phyloP scores from a whole-genome alignment of 805 yeast species.

The Yarrowia keelungensis region DNA sequence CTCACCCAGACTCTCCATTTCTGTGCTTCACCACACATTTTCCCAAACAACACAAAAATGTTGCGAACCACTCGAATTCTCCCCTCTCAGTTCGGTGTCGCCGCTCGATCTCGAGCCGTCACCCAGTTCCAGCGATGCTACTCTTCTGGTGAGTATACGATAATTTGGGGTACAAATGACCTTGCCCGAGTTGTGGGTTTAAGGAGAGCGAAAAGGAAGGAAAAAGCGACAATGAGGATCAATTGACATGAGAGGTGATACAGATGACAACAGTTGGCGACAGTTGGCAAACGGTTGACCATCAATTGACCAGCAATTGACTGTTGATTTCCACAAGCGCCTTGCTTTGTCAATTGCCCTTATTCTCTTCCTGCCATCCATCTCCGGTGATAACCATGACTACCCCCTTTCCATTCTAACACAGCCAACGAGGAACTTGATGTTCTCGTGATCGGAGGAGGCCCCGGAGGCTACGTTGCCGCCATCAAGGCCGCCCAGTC shows the following conservation, averaged over 20 bases:
- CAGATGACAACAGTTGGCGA: too few relatives aligned
- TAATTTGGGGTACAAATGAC: too few relatives aligned
- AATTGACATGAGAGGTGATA: too few relatives aligned
- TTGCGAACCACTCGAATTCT: conserved; percentile 37
- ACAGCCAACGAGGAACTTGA: conserved; percentile 67
- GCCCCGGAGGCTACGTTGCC: conserved; percentile 99
- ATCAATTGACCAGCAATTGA: too few relatives aligned
- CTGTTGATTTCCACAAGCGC: too few relatives aligned
- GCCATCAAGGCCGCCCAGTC: conserved; percentile 99
- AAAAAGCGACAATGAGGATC: too few relatives aligned
- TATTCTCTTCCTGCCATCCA: neutral
- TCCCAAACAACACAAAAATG: conserved; percentile 17
- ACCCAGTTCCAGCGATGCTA: conserved; percentile 38
- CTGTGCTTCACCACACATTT: too few relatives aligned
- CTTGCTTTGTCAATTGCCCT: too few relatives aligned
- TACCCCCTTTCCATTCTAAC: conserved; percentile 5
- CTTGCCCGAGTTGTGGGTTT: too few relatives aligned
- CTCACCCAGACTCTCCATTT: conserved; percentile 4
- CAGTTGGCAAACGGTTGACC: too few relatives aligned
- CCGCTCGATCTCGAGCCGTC: conserved; percentile 18
- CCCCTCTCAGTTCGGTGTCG: conserved; percentile 20
- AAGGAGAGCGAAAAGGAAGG: too few relatives aligned
- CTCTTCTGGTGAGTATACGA: conserved; percentile 28
- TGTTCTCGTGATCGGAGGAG: conserved; percentile 96
- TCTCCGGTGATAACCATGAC: too few relatives aligned